Percentiles rank a stretch among this genome's conserved stretches.
Evolutionary conservation across 2,329 filamentous ascomycete species (phyloP).

Genomic region (Hortaea sp.): DNA sequence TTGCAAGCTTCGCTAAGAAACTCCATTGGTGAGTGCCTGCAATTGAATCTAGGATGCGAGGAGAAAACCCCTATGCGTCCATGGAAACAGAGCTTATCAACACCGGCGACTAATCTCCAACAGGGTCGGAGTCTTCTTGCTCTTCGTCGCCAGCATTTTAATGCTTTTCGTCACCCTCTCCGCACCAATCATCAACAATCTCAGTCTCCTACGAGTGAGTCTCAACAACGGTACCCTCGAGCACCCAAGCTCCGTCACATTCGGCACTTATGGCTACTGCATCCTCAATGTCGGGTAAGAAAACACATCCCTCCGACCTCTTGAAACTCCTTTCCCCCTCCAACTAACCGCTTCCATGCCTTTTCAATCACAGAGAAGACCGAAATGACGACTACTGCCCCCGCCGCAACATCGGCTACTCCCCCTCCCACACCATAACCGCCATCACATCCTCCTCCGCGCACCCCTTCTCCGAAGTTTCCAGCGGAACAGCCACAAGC

Average conservation of each 20-base stretch:
- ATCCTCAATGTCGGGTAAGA: conserved; percentile 25
- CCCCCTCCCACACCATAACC: conserved; percentile 39
- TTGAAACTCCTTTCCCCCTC: no score
- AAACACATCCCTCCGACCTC: not conserved
- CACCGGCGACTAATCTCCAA: conserved; percentile 12
- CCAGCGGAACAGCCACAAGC: conserved; percentile 36
- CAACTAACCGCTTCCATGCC: not conserved
- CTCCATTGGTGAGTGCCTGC: not conserved
- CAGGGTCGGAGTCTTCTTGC: conserved; percentile 44
- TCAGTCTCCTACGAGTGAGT: conserved; percentile 45
- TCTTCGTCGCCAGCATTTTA: conserved; percentile 46
- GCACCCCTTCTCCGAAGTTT: conserved; percentile 31
- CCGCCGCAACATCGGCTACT: conserved; percentile 44
- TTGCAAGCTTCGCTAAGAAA: not conserved
- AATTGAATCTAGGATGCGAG: not conserved
- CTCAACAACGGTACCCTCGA: conserved; percentile 30
- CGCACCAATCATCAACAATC: conserved; percentile 47
- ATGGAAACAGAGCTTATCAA: conserved; percentile 25
- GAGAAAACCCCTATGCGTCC: not conserved
- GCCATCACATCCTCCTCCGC: conserved; percentile 17
- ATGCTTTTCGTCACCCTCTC: conserved; percentile 51
- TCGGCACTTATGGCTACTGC: conserved; percentile 55
- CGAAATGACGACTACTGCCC: conserved; percentile 38
- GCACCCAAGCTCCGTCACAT: conserved; percentile 34
- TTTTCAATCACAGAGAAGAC: not conserved